Conservation (phyloP, 2,329 filamentous ascomycete species). For the Aspergillus brasiliensis region DNA sequence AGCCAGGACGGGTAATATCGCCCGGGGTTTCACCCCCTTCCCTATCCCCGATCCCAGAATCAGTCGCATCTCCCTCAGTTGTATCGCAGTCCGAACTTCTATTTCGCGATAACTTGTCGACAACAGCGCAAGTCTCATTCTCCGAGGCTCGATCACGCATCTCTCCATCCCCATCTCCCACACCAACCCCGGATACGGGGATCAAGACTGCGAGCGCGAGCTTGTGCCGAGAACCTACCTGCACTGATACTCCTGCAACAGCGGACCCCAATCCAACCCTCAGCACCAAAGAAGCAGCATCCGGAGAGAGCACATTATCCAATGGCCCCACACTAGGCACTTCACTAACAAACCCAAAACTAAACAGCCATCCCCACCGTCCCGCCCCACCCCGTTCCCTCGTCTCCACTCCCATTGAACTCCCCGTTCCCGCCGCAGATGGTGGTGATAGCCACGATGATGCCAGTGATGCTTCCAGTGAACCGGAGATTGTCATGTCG, state of each 20-base stretch:
- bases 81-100: neutral
- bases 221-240: too few species aligned
- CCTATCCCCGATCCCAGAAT: neutral
- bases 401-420: conserved; percentile 34
- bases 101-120: too few species aligned
- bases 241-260: too few species aligned
- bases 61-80: neutral
- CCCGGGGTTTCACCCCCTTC: neutral
- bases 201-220: too few species aligned
- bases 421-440: conserved; percentile 35
- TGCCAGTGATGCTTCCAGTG: conserved; percentile 39
- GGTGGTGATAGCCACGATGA: conserved; percentile 47
- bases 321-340: too few species aligned
- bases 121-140: too few species aligned
- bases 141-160: too few species aligned
- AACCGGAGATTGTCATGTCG: conserved; percentile 49
- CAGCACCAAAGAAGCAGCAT: neutral
- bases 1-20: neutral
- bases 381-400: conserved; percentile 26
- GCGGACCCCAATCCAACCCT: neutral
- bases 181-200: too few species aligned
- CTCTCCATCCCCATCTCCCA: too few species aligned
- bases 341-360: neutral
- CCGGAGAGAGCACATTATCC: too few species aligned
- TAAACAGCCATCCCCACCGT: conserved; percentile 20